A percentile compares a stretch with the other conserved stretches of the same genome.
Conservation (phyloP, 78 protist species). For the Isochrysis galbana region DNA sequence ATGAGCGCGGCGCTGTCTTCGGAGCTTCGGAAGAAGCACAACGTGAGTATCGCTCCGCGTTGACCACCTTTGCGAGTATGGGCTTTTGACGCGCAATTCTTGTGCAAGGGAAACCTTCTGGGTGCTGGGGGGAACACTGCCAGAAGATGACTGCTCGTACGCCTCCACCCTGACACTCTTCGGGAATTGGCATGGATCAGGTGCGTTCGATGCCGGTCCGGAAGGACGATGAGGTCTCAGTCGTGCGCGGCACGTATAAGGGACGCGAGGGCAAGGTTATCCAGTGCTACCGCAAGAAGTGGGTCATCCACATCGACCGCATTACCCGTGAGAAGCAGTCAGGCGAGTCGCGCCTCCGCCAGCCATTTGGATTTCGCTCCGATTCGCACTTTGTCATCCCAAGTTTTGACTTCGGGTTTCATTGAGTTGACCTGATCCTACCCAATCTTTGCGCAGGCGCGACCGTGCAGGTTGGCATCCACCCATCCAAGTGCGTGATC, state of each 20-base stretch:
- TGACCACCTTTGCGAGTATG: too few relatives aligned
- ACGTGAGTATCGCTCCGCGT: conserved; percentile 68
- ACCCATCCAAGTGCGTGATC: conserved; percentile 87
- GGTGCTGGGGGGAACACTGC: too few relatives aligned
- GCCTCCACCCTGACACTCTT: too few relatives aligned
- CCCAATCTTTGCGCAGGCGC: too few relatives aligned
- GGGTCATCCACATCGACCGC: conserved; percentile 92
- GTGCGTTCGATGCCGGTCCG: conserved; percentile 96
- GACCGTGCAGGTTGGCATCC: conserved; percentile 54
- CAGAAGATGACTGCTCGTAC: too few relatives aligned
- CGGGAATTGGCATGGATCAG: too few relatives aligned
- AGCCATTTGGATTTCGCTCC: too few relatives aligned
- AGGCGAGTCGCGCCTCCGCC: conserved; percentile 73
- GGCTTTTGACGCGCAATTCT: too few relatives aligned
- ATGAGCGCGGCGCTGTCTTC: conserved; percentile 96
- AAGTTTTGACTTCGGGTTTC: too few relatives aligned
- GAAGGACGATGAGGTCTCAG: conserved; percentile 97
- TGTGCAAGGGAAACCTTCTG: too few relatives aligned
- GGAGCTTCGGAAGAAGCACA: conserved; percentile 93
- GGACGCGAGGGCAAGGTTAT: conserved; percentile 85
- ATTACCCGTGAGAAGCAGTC: conserved; percentile 86
- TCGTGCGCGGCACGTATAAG: conserved; percentile 89
- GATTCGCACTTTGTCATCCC: too few relatives aligned
- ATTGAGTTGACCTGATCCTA: not conserved
- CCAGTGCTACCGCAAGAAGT: conserved; percentile 91